Evolutionary conservation across 441 rosid species (phyloP), one percentile per base, ranked within the genome.

Genomic region (Mallotus repandus): DNA sequence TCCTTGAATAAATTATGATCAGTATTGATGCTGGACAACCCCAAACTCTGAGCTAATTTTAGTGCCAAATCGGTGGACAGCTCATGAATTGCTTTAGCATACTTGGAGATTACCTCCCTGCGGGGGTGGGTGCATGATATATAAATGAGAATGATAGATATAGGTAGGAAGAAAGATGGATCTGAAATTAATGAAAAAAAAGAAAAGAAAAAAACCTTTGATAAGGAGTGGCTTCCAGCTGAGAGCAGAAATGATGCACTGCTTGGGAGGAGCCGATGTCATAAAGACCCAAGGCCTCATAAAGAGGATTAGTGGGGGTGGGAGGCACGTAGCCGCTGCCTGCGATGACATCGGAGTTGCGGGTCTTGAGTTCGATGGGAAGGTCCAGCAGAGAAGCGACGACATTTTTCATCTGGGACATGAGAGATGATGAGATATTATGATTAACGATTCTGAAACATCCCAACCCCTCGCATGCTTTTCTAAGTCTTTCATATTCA

Each of bases 391-490:
- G 86, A 35, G 80, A 81, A 71, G 81, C 74, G 52, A 93, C 93
- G 0, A 88, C 90, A n/a, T 63, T 55, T 84, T 91, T 89, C 94
- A 90, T 90, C 65, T 88, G 87, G n/a, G 69, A 46, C 89, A 83
- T 84, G 58, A 89, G 77, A 38, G 84, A 50, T 25, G 12, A 21
- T 0, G 91, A 80, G 43, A 93, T 72, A 19, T 73, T 80, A 80
- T 92, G 97, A 82, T 92, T 90, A 1, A 81, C 79, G n/a, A 90
- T 11, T 76, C 94, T 80, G 81, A 92, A 92, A 77, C 97, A 90
- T 19, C 97, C 96, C 89, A 83, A 85, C 10, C 80, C 84, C 77
- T 89, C 90, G 57, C 92, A 76, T 0, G 89, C 91, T 73, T 79
- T 82, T 73, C 87, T 81, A 63, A 87, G 69, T 68, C 77, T 73